These are phyloP conservation scores for Aeminium ludgeri DNA, from an alignment of 495 filamentous ascomycete genomes.

Conservation along the genomic window DNA sequence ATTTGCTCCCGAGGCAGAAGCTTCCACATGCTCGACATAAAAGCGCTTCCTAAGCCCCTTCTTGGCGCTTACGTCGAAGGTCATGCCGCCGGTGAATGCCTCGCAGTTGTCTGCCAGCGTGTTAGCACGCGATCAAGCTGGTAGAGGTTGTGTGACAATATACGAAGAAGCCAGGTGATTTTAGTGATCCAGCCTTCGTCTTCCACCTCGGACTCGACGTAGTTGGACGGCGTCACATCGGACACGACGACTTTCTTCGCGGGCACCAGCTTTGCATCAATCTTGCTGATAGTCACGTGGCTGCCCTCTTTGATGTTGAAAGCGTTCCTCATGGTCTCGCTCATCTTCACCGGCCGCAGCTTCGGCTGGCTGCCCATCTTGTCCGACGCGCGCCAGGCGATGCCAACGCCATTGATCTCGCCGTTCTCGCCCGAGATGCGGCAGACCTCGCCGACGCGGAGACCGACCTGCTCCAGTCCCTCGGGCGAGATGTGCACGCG, in stretches of 20 bases:
- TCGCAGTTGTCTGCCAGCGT: conserved; percentile 1
- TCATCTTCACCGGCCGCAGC: conserved; percentile 45
- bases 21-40: conserved; percentile 18
- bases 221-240: conserved; percentile 33
- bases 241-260: conserved; percentile 32
- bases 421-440: conserved; percentile 8
- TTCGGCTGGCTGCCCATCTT: conserved; percentile 32
- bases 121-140: not conserved
- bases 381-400: conserved; percentile 48
- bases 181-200: conserved; percentile 45
- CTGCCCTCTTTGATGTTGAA: conserved; percentile 41
- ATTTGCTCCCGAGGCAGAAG: not conserved
- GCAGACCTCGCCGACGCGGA: conserved; percentile 44
- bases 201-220: conserved; percentile 28
- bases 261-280: conserved; percentile 24
- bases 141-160: conserved; percentile 27
- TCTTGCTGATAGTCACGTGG: conserved; percentile 36
- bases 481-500: conserved; percentile 51
- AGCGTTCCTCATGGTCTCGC: conserved; percentile 44
- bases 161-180: conserved; percentile 28
- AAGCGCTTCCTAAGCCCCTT: conserved; percentile 22
- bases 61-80: conserved; percentile 15
- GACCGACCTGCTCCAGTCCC: conserved; percentile 40
- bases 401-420: conserved; percentile 24
- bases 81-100: conserved; percentile 7